Conservation (phyloP, 768 basidiomycete genomes). For the Pleurotus djamor region DNA sequence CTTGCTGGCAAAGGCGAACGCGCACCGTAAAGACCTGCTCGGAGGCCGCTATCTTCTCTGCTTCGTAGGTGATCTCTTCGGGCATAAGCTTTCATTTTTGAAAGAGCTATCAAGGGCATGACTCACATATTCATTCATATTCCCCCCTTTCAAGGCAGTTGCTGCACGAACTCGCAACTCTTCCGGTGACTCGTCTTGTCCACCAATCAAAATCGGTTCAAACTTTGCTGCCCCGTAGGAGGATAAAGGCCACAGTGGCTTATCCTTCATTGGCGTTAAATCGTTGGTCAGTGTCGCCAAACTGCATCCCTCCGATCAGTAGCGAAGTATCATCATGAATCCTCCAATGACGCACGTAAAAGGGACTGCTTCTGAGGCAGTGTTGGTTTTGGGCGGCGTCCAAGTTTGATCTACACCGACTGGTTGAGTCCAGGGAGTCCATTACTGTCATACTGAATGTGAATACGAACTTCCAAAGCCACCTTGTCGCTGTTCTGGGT, state of each 20-base stretch:
- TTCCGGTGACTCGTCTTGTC: slow-evolving; percentile 74
- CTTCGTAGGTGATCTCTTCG: slow-evolving; percentile 54
- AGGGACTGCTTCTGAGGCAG: slow-evolving; percentile 20
- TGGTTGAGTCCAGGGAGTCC: not conserved
- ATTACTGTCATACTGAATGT: not conserved
- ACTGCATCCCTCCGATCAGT: slow-evolving; percentile 29
- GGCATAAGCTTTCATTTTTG: not conserved
- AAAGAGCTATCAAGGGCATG: not conserved
- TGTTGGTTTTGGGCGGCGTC: slow-evolving; percentile 17
- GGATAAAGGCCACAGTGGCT: slow-evolving; percentile 77
- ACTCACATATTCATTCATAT: slow-evolving; percentile 67
- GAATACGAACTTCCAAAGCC: not conserved
- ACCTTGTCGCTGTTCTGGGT: not conserved
- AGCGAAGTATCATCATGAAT: slow-evolving; percentile 5
- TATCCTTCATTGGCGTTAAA: slow-evolving; percentile 56
- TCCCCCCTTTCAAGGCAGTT: slow-evolving; percentile 51
- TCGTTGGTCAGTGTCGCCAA: slow-evolving; percentile 63
- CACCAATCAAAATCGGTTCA: slow-evolving; percentile 63
- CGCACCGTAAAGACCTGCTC: slow-evolving; percentile 42
- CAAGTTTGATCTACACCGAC: slow-evolving; percentile 35
- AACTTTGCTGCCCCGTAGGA: slow-evolving; percentile 77
- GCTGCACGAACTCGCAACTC: slow-evolving; percentile 72
- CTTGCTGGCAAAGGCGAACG: not conserved
- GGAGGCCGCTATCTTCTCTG: slow-evolving; percentile 49
- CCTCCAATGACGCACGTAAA: slow-evolving; percentile 31